Evolutionary conservation across 805 yeast genomes (phyloP).

Genomic region (Candida pseudofarinosa): DNA sequence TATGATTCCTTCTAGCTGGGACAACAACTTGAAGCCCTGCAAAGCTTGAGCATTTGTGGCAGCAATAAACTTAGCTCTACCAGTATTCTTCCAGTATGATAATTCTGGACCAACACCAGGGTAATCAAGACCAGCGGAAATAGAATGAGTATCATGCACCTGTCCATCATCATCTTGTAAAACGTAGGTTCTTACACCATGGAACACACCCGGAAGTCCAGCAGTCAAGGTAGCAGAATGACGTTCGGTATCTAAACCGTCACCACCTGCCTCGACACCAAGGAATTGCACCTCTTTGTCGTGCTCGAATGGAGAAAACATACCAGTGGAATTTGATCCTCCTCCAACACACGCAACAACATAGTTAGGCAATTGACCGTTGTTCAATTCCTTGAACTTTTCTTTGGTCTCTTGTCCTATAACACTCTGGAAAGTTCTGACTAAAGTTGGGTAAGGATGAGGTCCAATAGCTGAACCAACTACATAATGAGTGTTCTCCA

Average conservation of each 20-base stretch:
- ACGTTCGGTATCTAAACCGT: constrained; percentile 80
- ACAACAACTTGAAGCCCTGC: constrained; percentile 79
- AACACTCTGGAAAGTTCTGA: constrained; percentile 95
- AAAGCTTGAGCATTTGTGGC: constrained; percentile 96
- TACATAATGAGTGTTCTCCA: constrained; percentile 84
- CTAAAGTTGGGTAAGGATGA: constrained; percentile 97
- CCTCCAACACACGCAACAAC: constrained; percentile 99
- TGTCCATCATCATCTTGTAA: constrained; percentile 92
- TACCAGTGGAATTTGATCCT: constrained; percentile 95
- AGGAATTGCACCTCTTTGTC: constrained; percentile 72
- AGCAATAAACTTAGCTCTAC: constrained; percentile 86
- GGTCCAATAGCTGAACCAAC: constrained; percentile 99
- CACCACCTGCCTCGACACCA: constrained; percentile 99
- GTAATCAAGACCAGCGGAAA: constrained; percentile 96
- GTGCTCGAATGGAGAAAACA: constrained; percentile 89
- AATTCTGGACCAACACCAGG: constrained; percentile 99
- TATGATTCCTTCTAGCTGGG: constrained; percentile 95
- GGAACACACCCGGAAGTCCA: constrained; percentile 96
- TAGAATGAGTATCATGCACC: constrained; percentile 95
- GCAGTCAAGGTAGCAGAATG: constrained; percentile 96
- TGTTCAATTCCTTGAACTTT: constrained; percentile 75
- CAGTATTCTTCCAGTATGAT: constrained; percentile 90
- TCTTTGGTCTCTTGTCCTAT: constrained; percentile 93
- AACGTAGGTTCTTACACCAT: constrained; percentile 93
- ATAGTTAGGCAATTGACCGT: constrained; percentile 85